Conservation (phyloP, 148 eudicot genomes). For the Oxyria digyna region DNA sequence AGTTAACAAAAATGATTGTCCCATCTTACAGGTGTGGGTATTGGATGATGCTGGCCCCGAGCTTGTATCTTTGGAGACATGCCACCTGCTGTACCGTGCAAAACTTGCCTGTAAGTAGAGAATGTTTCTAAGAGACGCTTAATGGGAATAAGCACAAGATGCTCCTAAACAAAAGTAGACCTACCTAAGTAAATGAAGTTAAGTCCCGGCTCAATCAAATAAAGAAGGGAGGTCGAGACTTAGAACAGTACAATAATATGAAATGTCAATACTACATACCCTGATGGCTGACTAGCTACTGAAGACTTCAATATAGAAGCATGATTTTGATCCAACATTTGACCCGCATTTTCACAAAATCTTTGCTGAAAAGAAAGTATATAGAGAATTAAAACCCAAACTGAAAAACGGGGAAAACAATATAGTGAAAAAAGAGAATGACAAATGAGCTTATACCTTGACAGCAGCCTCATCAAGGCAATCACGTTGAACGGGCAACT, state of each 20-base stretch:
- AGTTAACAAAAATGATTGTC: background rate
- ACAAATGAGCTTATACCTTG: conserved; percentile 26
- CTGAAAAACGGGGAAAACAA: background rate
- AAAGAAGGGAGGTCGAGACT: background rate
- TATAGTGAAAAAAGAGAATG: background rate
- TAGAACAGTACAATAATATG: background rate
- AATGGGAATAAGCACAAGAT: background rate
- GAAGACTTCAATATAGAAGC: conserved; percentile 43
- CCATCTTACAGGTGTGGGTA: conserved; percentile 30
- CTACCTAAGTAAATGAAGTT: too few species aligned
- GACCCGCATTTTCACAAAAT: conserved; percentile 46
- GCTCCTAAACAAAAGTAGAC: too few species aligned
- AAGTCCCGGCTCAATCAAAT: background rate
- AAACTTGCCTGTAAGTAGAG: conserved; percentile 58
- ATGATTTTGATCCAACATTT: conserved; percentile 46
- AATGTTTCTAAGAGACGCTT: background rate
- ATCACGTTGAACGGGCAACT: conserved; percentile 48
- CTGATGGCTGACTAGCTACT: conserved; percentile 52
- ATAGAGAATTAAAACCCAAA: background rate
- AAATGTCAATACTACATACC: conserved; percentile 23
- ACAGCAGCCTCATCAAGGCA: conserved; percentile 41
- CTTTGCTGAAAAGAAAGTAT: conserved; percentile 37
- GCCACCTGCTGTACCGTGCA: conserved; percentile 83
- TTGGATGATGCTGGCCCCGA: conserved; percentile 78
- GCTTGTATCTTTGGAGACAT: conserved; percentile 75